Conservation (phyloP, 2,329 filamentous ascomycete genomes). For the Penicillium digitatum region DNA sequence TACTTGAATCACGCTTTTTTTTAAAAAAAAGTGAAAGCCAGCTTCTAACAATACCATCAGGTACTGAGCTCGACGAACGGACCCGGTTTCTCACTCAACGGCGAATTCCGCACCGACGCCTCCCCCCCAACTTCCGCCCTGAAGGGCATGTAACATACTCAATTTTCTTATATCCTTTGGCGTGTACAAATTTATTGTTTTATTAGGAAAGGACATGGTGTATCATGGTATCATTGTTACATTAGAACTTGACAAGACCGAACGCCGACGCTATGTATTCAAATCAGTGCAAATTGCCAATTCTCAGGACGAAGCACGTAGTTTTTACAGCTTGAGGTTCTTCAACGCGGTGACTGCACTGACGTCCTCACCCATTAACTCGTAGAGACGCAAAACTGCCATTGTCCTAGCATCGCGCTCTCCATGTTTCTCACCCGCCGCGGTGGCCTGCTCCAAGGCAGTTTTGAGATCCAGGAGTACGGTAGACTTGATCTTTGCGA, state of each 20-base stretch:
- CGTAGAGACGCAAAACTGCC: constrained; percentile 58
- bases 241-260: constrained; percentile 22
- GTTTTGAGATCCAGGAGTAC: constrained; percentile 62
- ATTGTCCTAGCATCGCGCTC: constrained; percentile 45
- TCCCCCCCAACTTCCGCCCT: constrained; percentile 52
- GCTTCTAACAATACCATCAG: constrained; percentile 26
- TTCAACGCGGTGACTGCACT: constrained; percentile 59
- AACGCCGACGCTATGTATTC: constrained; percentile 48
- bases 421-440: constrained; percentile 30
- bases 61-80: constrained; percentile 84
- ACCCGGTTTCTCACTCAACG: constrained; percentile 82
- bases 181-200: constrained; percentile 43
- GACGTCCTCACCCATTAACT: constrained; percentile 56
- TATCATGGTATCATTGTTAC: constrained; percentile 39
- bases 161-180: constrained; percentile 40
- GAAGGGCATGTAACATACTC: constrained; percentile 46
- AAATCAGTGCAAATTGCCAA: constrained; percentile 10
- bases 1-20: constrained; percentile 12
- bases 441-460: constrained; percentile 56
- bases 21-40: neutral
- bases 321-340: constrained; percentile 34
- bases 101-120: constrained; percentile 64
- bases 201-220: constrained; percentile 40
- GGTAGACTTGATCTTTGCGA: constrained; percentile 58
- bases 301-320: neutral